phyloP scores from a whole-genome alignment of 2,329 filamentous ascomycete species.

The Polytolypa hystricis region DNA sequence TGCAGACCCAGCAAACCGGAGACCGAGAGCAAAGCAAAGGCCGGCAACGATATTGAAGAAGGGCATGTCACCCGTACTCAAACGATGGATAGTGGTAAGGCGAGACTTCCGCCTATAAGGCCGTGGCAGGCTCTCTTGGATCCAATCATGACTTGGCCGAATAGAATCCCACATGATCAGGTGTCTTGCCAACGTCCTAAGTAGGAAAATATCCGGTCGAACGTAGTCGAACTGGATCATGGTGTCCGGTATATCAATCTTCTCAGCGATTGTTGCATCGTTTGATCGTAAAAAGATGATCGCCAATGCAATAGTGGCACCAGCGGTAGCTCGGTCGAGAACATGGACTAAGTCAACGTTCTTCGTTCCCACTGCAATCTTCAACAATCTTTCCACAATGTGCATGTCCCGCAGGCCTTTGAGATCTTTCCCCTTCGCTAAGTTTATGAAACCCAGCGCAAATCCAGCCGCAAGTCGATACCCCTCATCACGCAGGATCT shows the following conservation, averaged over 20 bases:
- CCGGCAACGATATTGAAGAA: slow-evolving; percentile 89
- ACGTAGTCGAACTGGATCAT: slow-evolving; percentile 90
- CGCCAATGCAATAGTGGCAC: slow-evolving; percentile 80
- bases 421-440: slow-evolving; percentile 80
- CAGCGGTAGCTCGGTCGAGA: slow-evolving; percentile 82
- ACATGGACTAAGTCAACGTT: slow-evolving; percentile 88
- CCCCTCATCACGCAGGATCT: slow-evolving; percentile 82
- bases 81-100: slow-evolving; percentile 47
- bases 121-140: slow-evolving; percentile 59
- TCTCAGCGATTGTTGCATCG: slow-evolving; percentile 72
- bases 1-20: slow-evolving; percentile 64
- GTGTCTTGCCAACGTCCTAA: slow-evolving; percentile 80
- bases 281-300: slow-evolving; percentile 97
- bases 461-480: slow-evolving; percentile 92
- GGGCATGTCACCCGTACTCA: slow-evolving; percentile 75
- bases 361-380: slow-evolving; percentile 77
- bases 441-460: slow-evolving; percentile 84
- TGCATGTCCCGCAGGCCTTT: slow-evolving; percentile 88
- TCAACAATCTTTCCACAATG: slow-evolving; percentile 75
- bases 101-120: slow-evolving; percentile 54
- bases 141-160: slow-evolving; percentile 61
- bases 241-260: slow-evolving; percentile 87
- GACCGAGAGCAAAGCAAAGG: slow-evolving; percentile 63
- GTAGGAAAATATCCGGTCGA: slow-evolving; percentile 79
- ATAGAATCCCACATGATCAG: slow-evolving; percentile 89